Evolutionary conservation across 495 filamentous ascomycete species (phyloP).

Genomic region (Clohesyomyces aquaticus): DNA sequence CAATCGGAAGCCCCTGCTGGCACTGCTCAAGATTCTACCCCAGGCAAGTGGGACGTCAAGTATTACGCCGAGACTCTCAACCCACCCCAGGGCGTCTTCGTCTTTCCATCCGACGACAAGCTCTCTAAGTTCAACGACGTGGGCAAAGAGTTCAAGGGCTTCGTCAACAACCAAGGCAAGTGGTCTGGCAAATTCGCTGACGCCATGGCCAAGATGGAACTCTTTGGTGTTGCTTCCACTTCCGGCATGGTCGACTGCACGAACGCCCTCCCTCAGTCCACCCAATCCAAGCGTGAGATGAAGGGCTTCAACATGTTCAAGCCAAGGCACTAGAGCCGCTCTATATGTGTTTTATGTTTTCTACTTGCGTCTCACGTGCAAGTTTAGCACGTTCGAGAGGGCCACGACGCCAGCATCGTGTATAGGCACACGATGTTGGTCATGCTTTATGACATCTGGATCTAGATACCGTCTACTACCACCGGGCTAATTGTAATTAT

Average conservation of each 20-base stretch:
- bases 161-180: slow-evolving; percentile 45
- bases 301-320: slow-evolving; percentile 23
- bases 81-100: slow-evolving; percentile 24
- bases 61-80: slow-evolving; percentile 41
- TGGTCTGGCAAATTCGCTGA: slow-evolving; percentile 40
- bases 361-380: no score
- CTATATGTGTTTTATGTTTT: no score
- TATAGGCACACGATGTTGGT: no score
- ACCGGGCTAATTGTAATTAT: no score
- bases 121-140: slow-evolving; percentile 18
- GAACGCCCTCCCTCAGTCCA: slow-evolving; percentile 32
- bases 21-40: slow-evolving; percentile 41
- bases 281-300: slow-evolving; percentile 29
- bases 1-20: slow-evolving; percentile 22
- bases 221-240: slow-evolving; percentile 27
- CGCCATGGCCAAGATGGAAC: slow-evolving; percentile 30
- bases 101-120: slow-evolving; percentile 32
- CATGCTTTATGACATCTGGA: no score
- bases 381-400: no score
- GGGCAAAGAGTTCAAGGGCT: slow-evolving; percentile 44
- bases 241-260: slow-evolving; percentile 34
- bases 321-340: slow-evolving; percentile 16
- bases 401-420: no score
- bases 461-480: no score
- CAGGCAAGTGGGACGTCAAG: slow-evolving; percentile 45